Base-by-base conservation (phyloP, 257 asterid species). In the Solanum ossicruentum region DNA sequence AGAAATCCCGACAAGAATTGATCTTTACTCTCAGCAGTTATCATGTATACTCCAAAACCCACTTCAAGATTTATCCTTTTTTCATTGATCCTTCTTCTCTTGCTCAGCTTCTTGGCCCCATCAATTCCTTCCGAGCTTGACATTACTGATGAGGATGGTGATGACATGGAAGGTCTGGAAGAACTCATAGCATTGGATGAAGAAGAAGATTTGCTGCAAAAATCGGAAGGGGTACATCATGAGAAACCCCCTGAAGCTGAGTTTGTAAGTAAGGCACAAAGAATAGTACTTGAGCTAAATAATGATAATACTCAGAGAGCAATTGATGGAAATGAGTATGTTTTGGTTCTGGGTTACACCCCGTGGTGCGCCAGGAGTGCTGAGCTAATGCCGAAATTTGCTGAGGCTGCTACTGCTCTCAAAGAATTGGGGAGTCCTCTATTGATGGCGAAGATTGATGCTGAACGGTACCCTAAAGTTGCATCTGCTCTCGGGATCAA, bases 341-440 rank as follows among this genome's bases (percentile, higher is more conserved):
- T 95, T 77, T 17, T 97, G 85, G 92, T 95, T 26, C 86, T 97
- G 92, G 99, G 98, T 18, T 95, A 94, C 86, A 97, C 99, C 16
- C 99, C 99, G 1, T 97, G 99, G 99, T 93, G 96, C 81, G 79
- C 61, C 3, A 92, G 97, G 84, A 97, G 99, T 85, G 98, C 99
- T 82, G 99, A 95, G 88, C 82, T 97, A 72, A 97, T 97, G 99
- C 99, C 99, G 7, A 88, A 94, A 87, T 97, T 95, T 86, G 94
- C 98, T 52, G 97, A 97, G 89, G 98, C 99, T 85, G 98, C 99
- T 12, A 95, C 90, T 90, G 88, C 88, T 84, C 87, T 97, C 63
- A 95, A 92, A 91, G 93, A 91, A 85, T 86, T 92, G 84, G 96
- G 92, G 51, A 92, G 89, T 89, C 72, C 77, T 51, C 23, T 95